These are phyloP conservation scores for Diatrype stigma DNA, from an alignment of 2,329 filamentous ascomycete species.

Conservation along the genomic window DNA sequence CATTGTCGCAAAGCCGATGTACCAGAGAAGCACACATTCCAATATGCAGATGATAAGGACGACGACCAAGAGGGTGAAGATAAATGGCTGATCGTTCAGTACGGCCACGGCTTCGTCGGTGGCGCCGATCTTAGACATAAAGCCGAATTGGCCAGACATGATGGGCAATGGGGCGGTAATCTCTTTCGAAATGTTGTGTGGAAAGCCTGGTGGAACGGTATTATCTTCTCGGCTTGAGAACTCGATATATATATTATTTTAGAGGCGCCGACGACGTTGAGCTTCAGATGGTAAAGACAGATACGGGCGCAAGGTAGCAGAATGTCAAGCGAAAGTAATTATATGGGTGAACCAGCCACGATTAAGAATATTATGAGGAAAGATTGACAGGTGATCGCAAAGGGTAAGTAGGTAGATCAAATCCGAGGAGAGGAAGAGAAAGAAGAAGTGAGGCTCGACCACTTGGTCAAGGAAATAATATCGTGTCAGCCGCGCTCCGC, in stretches of 20 bases:
- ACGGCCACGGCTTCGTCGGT: constrained; percentile 54
- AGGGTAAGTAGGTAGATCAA: constrained; percentile 4
- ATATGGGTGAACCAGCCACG: constrained; percentile 21
- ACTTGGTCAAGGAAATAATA: neutral
- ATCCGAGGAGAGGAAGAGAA: neutral
- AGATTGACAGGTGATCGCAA: neutral
- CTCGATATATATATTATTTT: too few species aligned
- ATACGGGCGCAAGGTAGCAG: neutral
- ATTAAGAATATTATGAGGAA: constrained; percentile 3
- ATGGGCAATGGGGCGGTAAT: constrained; percentile 2
- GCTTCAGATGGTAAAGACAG: neutral
- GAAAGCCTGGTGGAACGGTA: neutral
- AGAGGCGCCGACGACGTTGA: neutral
- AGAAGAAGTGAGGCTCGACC: neutral
- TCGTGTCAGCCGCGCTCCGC: neutral
- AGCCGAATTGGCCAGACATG: constrained; percentile 52
- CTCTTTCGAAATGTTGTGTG: neutral
- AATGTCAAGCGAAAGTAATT: constrained; percentile 6
- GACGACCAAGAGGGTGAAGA: constrained; percentile 54
- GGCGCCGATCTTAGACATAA: constrained; percentile 52
- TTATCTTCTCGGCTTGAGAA: too few species aligned
- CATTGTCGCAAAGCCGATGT: constrained; percentile 56
- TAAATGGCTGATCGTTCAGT: constrained; percentile 57
- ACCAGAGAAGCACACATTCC: constrained; percentile 48
- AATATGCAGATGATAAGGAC: constrained; percentile 46